These are phyloP conservation scores for Aspergillus tubingensis DNA, from an alignment of 2,329 filamentous ascomycete genomes.

Conservation along the genomic window DNA sequence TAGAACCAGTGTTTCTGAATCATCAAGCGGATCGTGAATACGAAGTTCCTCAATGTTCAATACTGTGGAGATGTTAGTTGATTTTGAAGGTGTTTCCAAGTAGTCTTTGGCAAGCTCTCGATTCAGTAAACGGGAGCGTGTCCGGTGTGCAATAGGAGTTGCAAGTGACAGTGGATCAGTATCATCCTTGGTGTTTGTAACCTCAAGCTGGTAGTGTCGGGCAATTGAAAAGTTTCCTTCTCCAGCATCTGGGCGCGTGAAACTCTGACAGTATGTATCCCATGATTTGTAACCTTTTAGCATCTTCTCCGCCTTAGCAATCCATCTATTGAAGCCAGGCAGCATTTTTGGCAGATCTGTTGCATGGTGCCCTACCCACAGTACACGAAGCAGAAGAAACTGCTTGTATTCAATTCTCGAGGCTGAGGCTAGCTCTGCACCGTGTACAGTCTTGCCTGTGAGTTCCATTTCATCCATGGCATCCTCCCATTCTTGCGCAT, in stretches of 20 bases:
- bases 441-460: constrained; percentile 9
- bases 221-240: constrained; percentile 11
- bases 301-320: neutral
- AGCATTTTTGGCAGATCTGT: neutral
- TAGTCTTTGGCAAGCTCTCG: neutral
- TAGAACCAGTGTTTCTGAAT: neutral
- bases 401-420: constrained; percentile 4
- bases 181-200: neutral
- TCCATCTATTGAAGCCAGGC: neutral
- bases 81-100: neutral
- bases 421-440: constrained; percentile 8
- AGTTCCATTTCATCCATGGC: neutral
- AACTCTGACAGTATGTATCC: constrained; percentile 1
- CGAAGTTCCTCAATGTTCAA: neutral
- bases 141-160: constrained; percentile 13
- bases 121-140: neutral
- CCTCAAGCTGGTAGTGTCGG: constrained; percentile 10
- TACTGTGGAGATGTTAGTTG: neutral
- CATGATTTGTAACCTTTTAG: neutral
- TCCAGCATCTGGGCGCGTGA: neutral
- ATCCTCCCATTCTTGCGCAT: neutral
- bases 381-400: constrained; percentile 12
- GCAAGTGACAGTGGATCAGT: neutral
- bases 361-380: neutral
- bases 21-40: neutral